These are phyloP conservation scores for Jacaranda copaia DNA, from an alignment of 257 asterid species.

Conservation along the genomic window DNA sequence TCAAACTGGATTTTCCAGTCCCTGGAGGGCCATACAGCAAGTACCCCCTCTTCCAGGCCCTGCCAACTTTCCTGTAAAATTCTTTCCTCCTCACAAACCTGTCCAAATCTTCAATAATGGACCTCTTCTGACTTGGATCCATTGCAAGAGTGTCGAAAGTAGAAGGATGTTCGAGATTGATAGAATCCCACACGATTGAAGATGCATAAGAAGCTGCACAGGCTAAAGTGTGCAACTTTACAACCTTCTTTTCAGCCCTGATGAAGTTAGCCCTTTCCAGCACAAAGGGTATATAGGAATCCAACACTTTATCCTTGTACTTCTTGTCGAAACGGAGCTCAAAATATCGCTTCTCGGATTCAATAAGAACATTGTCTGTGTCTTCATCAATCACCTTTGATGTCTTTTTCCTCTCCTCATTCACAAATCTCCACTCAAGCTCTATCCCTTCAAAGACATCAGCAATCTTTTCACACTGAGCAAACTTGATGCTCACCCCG, in stretches of 20 bases:
- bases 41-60: constrained; percentile 87
- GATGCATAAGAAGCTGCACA: constrained; percentile 9
- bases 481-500: constrained; percentile 48
- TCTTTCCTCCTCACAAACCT: constrained; percentile 69
- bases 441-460: constrained; percentile 53
- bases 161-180: constrained; percentile 74
- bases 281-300: constrained; percentile 57
- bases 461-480: constrained; percentile 50
- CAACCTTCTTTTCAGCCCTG: constrained; percentile 44
- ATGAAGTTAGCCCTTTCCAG: constrained; percentile 50
- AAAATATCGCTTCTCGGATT: constrained; percentile 54
- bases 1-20: constrained; percentile 76
- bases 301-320: constrained; percentile 51
- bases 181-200: constrained; percentile 56
- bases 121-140: constrained; percentile 50
- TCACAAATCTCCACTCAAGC: constrained; percentile 58
- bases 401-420: constrained; percentile 38
- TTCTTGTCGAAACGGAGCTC: constrained; percentile 57
- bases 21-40: constrained; percentile 85
- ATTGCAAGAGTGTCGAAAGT: constrained; percentile 72
- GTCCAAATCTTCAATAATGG: constrained; percentile 58
- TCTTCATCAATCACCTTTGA: constrained; percentile 44
- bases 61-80: constrained; percentile 70
- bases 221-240: constrained; percentile 59
- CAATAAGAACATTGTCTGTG: constrained; percentile 5